A percentile compares a stretch with the other conserved stretches of the same genome.
Evolutionary conservation across 2,329 filamentous ascomycete genomes (phyloP).

Genomic region (Aspergillus fructus): DNA sequence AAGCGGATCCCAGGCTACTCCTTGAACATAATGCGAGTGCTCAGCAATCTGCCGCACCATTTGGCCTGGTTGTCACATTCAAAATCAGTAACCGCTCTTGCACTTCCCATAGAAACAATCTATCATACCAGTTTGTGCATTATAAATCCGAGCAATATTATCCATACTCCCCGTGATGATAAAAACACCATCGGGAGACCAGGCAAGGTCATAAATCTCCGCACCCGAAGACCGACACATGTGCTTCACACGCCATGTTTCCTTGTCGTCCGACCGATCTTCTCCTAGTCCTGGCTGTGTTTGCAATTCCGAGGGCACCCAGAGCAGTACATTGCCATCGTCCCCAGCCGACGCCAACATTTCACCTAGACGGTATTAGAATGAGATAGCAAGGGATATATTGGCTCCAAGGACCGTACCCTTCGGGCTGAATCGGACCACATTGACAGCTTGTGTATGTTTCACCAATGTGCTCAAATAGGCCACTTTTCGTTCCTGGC

Average conservation of each 20-base stretch:
- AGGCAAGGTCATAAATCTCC: slow-evolving; percentile 97
- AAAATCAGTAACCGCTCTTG: slow-evolving; percentile 14
- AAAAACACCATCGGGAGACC: slow-evolving; percentile 94
- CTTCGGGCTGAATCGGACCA: slow-evolving; percentile 92
- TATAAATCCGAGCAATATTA: slow-evolving; percentile 96
- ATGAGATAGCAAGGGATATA: not conserved
- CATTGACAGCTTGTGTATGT: slow-evolving; percentile 96
- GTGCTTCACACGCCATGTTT: slow-evolving; percentile 94
- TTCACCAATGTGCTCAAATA: slow-evolving; percentile 90
- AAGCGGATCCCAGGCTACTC: slow-evolving; percentile 95
- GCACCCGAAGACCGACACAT: slow-evolving; percentile 95
- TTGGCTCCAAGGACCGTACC: slow-evolving; percentile 51
- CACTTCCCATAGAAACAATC: not conserved
- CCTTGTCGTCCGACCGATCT: slow-evolving; percentile 86
- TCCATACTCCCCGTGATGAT: slow-evolving; percentile 99
- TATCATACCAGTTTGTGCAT: slow-evolving; percentile 75
- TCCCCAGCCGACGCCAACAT: slow-evolving; percentile 92
- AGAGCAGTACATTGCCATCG: slow-evolving; percentile 94
- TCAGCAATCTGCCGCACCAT: slow-evolving; percentile 92
- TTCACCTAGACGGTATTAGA: slow-evolving; percentile 64
- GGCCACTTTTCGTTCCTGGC: slow-evolving; percentile 83
- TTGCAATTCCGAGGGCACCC: slow-evolving; percentile 82
- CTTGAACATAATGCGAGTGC: slow-evolving; percentile 97
- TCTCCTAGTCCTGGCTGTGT: slow-evolving; percentile 70
- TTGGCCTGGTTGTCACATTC: slow-evolving; percentile 46